These are phyloP conservation scores for Gossypium schwendimanii DNA, from an alignment of 441 rosid genomes.

Conservation along the genomic window DNA sequence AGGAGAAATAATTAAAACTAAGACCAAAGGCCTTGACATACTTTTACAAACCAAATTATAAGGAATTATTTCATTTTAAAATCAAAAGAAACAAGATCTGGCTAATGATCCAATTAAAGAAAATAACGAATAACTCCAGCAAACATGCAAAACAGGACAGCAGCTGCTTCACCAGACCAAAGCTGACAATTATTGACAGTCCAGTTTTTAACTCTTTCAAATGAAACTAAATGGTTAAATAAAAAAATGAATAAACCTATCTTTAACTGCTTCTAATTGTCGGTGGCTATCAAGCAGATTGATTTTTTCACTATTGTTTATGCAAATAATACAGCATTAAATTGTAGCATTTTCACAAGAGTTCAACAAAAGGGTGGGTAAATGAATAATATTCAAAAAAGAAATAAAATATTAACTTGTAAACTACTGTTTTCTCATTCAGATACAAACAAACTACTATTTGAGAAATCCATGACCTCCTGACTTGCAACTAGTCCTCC, in stretches of 20 bases:
- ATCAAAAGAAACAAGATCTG: not conserved
- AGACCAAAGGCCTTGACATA: not conserved
- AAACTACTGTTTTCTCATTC: not conserved
- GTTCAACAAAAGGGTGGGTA: not conserved
- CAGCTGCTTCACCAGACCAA: not conserved
- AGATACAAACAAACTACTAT: slow-evolving; percentile 5
- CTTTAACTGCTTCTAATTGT: not conserved
- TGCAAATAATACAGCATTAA: not conserved
- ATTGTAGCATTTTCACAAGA: slow-evolving; percentile 5
- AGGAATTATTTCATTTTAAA: not conserved
- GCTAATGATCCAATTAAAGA: not conserved
- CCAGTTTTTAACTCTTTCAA: not conserved
- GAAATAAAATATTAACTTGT: not conserved
- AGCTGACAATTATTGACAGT: not conserved
- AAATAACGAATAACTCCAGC: not conserved
- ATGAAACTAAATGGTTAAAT: not conserved
- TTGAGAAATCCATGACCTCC: not conserved
- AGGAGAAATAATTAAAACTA: slow-evolving; percentile 31
- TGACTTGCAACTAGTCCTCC: not conserved
- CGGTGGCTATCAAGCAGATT: not conserved
- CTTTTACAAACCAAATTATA: not conserved
- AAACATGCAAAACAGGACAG: not conserved
- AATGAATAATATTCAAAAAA: not conserved
- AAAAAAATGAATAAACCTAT: not conserved
- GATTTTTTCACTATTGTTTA: not conserved